Evolutionary conservation across 2,329 filamentous ascomycete genomes (phyloP).

Genomic region (Nannizziopsis arthrosporioides): DNA sequence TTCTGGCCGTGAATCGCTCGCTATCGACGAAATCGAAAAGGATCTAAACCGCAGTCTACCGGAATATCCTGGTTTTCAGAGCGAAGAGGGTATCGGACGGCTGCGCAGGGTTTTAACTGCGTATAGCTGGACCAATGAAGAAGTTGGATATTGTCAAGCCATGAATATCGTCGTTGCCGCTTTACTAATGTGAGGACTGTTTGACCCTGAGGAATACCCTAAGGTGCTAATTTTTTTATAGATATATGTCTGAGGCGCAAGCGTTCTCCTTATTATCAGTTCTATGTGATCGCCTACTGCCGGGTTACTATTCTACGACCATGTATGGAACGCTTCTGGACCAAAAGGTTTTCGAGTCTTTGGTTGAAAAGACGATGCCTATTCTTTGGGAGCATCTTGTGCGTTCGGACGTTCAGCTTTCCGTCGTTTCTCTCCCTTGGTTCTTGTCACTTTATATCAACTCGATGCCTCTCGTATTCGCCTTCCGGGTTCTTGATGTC

Average conservation of each 20-base stretch:
- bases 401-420: slow-evolving; percentile 91
- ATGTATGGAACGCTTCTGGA: slow-evolving; percentile 98
- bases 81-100: slow-evolving; percentile 82
- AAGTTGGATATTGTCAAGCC: slow-evolving; percentile 96
- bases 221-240: slow-evolving; percentile 25
- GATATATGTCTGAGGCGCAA: slow-evolving; percentile 90
- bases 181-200: slow-evolving; percentile 60
- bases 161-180: slow-evolving; percentile 99
- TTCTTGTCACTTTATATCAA: slow-evolving; percentile 98
- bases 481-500: slow-evolving; percentile 89
- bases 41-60: slow-evolving; percentile 92
- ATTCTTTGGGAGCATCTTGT: slow-evolving; percentile 97
- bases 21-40: slow-evolving; percentile 98
- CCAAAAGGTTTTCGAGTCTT: slow-evolving; percentile 90
- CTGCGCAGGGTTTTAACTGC: slow-evolving; percentile 84
- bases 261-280: slow-evolving; percentile 89
- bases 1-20: slow-evolving; percentile 75
- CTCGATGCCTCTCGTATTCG: slow-evolving; percentile 97
- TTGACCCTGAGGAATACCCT: not conserved
- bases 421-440: slow-evolving; percentile 94
- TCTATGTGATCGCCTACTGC: slow-evolving; percentile 82
- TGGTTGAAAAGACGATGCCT: slow-evolving; percentile 99
- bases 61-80: slow-evolving; percentile 95
- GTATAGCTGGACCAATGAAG: slow-evolving; percentile 92
- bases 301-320: slow-evolving; percentile 95